These are phyloP conservation scores for Eudorina sp. DNA, from an alignment of 139 green algal genomes.

Conservation along the genomic window DNA sequence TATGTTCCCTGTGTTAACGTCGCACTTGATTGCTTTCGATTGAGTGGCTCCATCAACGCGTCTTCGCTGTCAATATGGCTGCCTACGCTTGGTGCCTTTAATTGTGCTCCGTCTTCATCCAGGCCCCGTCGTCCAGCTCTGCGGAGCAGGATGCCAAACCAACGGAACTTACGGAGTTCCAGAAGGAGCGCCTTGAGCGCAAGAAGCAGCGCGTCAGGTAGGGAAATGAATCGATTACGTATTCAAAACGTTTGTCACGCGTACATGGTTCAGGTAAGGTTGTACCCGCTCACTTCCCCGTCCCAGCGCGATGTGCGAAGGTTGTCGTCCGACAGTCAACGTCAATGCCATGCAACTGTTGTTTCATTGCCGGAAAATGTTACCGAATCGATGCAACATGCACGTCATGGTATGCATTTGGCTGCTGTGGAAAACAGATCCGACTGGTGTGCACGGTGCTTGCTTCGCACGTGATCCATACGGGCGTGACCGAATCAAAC, in stretches of 20 bases:
- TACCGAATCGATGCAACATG: neutral
- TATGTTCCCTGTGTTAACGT: neutral
- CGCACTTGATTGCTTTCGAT: neutral
- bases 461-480: no score
- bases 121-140: neutral
- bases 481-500: no score
- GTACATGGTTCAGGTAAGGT: neutral
- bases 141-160: neutral
- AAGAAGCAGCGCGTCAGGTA: conserved; percentile 29
- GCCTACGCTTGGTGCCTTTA: neutral
- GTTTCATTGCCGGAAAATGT: neutral
- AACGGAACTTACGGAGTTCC: neutral
- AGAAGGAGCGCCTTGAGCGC: neutral
- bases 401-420: no score
- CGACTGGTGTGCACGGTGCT: no score
- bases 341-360: neutral
- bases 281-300: no score
- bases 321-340: neutral
- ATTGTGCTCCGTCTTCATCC: neutral
- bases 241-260: no score
- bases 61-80: no score
- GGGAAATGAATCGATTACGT: neutral
- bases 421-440: no score
- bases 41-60: no score
- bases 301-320: neutral